Percentiles rank a stretch among this genome's conserved stretches.
These are phyloP conservation scores for Suillus occidentalis DNA, from an alignment of 768 basidiomycete genomes.

Conservation along the genomic window DNA sequence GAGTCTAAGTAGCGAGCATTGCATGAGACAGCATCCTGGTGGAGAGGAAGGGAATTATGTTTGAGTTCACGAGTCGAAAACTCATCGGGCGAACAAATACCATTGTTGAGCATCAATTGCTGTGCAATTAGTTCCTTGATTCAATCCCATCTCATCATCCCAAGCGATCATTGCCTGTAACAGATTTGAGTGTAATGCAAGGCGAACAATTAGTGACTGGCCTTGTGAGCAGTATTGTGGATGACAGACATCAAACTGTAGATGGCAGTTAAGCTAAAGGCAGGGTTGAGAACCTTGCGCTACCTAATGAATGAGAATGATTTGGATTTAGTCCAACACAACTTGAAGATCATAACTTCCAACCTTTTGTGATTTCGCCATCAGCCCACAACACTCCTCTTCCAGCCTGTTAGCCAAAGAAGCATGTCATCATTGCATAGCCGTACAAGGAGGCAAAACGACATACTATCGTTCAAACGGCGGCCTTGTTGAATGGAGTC, in stretches of 20 bases:
- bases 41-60: neutral
- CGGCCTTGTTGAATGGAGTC: conserved; percentile 32
- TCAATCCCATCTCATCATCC: neutral
- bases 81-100: neutral
- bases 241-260: conserved; percentile 46
- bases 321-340: neutral
- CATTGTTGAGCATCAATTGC: neutral
- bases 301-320: conserved; percentile 32
- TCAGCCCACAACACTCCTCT: conserved; percentile 33
- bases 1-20: conserved; percentile 24
- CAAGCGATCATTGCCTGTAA: neutral
- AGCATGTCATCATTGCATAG: neutral
- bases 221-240: conserved; percentile 53
- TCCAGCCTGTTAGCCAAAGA: conserved; percentile 14
- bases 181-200: neutral
- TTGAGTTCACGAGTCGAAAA: neutral
- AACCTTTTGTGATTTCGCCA: conserved; percentile 16
- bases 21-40: neutral
- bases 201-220: conserved; percentile 10
- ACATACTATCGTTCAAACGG: conserved; percentile 42
- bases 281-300: conserved; percentile 49
- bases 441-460: neutral
- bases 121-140: neutral
- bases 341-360: neutral
- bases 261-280: conserved; percentile 53